These are phyloP conservation scores for Citrus sp. DNA, from an alignment of 345 rosid species.

Conservation along the genomic window DNA sequence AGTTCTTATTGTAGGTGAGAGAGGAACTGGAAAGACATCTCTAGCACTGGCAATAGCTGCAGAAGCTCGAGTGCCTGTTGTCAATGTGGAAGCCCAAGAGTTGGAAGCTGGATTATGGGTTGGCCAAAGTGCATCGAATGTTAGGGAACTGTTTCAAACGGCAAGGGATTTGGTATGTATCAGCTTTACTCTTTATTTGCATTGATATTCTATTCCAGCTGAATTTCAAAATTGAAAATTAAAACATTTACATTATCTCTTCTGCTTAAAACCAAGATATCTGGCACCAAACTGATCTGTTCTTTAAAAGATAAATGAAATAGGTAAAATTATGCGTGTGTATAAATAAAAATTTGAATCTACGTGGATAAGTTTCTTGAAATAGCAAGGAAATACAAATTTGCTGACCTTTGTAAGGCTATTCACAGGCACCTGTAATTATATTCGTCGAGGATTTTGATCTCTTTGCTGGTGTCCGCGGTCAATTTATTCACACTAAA, in stretches of 20 bases:
- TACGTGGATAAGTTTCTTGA: neutral
- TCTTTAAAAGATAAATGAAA: neutral
- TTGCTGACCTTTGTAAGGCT: constrained; percentile 18
- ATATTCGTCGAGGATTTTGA: constrained; percentile 97
- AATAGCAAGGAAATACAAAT: neutral
- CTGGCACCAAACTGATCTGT: neutral
- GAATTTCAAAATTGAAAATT: neutral
- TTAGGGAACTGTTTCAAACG: constrained; percentile 94
- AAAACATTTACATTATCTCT: neutral
- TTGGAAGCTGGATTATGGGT: constrained; percentile 98
- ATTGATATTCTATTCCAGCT: constrained; percentile 7
- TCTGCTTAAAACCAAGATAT: neutral
- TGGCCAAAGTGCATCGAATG: constrained; percentile 97
- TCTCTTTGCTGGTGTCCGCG: constrained; percentile 97
- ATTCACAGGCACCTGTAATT: constrained; percentile 86
- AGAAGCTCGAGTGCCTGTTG: constrained; percentile 95
- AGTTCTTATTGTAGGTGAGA: constrained; percentile 95
- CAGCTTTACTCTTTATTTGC: constrained; percentile 18
- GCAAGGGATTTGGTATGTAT: constrained; percentile 82
- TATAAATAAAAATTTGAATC: too few species aligned
- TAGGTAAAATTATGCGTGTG: neutral
- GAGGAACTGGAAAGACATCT: constrained; percentile 95
- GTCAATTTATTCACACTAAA: constrained; percentile 81
- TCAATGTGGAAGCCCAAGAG: constrained; percentile 79
- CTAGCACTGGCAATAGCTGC: constrained; percentile 94